Evolutionary conservation across 1,284 basidiomycete species (phyloP).

Genomic region (Papiliotrema terrestris): DNA sequence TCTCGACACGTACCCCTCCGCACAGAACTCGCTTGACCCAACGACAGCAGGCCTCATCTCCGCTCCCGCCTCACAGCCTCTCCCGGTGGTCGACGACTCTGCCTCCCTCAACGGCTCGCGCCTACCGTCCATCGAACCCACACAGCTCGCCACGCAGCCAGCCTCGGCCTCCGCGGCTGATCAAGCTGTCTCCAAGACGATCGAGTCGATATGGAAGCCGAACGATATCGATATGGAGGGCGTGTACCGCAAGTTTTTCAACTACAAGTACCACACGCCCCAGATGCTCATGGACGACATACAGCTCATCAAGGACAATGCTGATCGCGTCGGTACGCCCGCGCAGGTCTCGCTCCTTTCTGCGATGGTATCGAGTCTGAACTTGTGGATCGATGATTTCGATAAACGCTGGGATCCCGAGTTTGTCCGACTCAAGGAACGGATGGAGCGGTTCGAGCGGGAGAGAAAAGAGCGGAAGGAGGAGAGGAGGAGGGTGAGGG

Average conservation of each 20-base stretch:
- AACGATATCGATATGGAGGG: slow-evolving; percentile 86
- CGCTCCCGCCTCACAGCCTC: not conserved
- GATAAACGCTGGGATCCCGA: slow-evolving; percentile 77
- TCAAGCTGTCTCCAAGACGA: not conserved
- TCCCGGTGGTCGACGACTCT: not conserved
- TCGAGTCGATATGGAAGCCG: slow-evolving; percentile 29
- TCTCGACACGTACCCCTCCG: too few species aligned
- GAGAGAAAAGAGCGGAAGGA: slow-evolving; percentile 55
- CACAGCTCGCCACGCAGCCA: not conserved
- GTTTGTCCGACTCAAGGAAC: slow-evolving; percentile 80
- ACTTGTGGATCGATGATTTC: slow-evolving; percentile 79
- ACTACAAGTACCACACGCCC: slow-evolving; percentile 81
- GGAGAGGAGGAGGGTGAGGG: slow-evolving; percentile 51
- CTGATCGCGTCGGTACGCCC: slow-evolving; percentile 64
- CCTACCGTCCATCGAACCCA: not conserved
- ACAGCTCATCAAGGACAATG: slow-evolving; percentile 83
- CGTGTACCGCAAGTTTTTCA: slow-evolving; percentile 83
- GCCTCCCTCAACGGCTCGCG: not conserved
- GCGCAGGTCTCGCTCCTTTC: slow-evolving; percentile 78
- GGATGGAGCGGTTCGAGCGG: slow-evolving; percentile 53
- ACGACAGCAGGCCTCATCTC: not conserved
- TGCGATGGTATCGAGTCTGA: slow-evolving; percentile 82
- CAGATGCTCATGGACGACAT: slow-evolving; percentile 85
- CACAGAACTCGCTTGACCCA: not conserved
- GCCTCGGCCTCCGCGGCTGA: slow-evolving; percentile 3